Evolutionary conservation across 73 alveolate genomes (phyloP).

Genomic region (Stentor roeselii): DNA sequence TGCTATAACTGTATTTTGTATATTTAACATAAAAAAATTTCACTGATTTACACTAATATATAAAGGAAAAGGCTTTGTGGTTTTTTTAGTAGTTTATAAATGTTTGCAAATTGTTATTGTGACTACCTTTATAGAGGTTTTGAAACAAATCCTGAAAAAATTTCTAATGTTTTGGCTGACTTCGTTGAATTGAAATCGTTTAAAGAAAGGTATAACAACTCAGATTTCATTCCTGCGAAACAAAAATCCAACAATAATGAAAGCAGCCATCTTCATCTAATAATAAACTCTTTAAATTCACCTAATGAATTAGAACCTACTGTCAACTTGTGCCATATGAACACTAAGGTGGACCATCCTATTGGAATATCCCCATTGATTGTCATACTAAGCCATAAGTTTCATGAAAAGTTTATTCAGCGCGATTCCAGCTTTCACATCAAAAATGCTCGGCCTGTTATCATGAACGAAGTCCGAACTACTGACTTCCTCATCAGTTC

Average conservation of each 20-base stretch:
- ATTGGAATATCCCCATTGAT: slow-evolving; percentile 96
- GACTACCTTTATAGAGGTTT: not conserved
- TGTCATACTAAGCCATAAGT: slow-evolving; percentile 84
- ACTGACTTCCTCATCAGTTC: slow-evolving; percentile 92
- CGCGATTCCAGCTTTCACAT: slow-evolving; percentile 87
- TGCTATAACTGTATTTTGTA: no score
- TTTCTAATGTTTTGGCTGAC: not conserved
- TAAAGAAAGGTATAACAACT: no score
- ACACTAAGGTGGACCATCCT: slow-evolving; percentile 82
- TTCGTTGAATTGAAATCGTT: not conserved
- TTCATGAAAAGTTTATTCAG: slow-evolving; percentile 75
- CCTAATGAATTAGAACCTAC: slow-evolving; percentile 20
- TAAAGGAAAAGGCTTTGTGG: no score
- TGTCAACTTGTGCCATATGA: slow-evolving; percentile 78
- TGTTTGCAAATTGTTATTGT: not conserved
- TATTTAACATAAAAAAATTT: no score
- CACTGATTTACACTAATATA: no score
- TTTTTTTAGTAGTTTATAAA: no score
- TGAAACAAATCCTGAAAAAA: not conserved
- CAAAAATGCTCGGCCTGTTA: slow-evolving; percentile 78
- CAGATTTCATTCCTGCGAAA: not conserved
- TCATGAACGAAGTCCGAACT: slow-evolving; percentile 83
- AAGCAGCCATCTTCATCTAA: no score
- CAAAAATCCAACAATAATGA: no score
- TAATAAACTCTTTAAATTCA: no score